These are phyloP conservation scores for Lumnitzera littorea DNA, from an alignment of 345 rosid genomes.

Conservation along the genomic window DNA sequence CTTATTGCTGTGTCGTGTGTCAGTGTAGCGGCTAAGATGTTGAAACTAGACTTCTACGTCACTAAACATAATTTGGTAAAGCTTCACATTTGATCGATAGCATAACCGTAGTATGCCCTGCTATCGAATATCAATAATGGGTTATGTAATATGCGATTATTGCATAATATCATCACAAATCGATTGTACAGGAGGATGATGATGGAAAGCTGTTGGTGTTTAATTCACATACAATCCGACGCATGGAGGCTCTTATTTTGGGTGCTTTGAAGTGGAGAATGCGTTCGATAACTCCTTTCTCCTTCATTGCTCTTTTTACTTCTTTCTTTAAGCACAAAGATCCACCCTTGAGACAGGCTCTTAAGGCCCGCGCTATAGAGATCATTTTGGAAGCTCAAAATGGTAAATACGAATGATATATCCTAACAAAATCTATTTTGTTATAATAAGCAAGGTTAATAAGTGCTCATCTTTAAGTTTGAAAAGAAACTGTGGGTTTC, in stretches of 20 bases:
- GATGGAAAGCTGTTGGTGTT: slow-evolving; percentile 22
- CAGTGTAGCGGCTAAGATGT: slow-evolving; percentile 74
- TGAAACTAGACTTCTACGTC: slow-evolving; percentile 27
- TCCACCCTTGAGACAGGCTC: slow-evolving; percentile 28
- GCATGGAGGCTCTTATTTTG: slow-evolving; percentile 55
- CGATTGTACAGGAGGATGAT: slow-evolving; percentile 27
- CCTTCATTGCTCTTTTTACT: slow-evolving; percentile 43
- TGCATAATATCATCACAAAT: background rate
- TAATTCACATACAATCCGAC: slow-evolving; percentile 29
- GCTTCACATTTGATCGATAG: background rate
- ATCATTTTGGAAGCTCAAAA: slow-evolving; percentile 43
- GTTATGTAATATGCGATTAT: background rate
- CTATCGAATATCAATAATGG: background rate
- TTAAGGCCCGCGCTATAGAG: slow-evolving; percentile 38
- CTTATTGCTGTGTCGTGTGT: slow-evolving; percentile 65
- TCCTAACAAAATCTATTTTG: no score
- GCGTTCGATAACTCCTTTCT: slow-evolving; percentile 67
- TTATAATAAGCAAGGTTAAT: no score
- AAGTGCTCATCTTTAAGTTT: no score
- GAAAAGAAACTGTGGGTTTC: no score
- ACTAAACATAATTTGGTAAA: slow-evolving; percentile 5
- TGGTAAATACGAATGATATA: slow-evolving; percentile 18
- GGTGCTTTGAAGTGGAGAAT: slow-evolving; percentile 58
- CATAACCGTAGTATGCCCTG: background rate
- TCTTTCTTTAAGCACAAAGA: slow-evolving; percentile 35